Conservation (phyloP, 108 stramenopile species). For the Asterionellopsis glacialis region DNA sequence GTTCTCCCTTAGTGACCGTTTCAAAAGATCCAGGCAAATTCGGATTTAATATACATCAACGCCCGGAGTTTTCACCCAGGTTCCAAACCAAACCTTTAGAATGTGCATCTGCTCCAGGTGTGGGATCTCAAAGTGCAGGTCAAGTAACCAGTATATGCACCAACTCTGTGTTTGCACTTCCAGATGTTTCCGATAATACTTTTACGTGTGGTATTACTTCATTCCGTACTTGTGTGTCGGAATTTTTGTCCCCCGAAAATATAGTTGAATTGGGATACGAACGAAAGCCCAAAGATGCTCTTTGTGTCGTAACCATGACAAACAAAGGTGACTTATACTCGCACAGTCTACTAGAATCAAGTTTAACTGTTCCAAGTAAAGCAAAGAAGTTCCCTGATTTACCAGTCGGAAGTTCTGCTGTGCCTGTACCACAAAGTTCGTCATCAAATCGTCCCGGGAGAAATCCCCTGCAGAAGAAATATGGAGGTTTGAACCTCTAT, state of each 20-base stretch:
- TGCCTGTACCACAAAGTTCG: constrained; percentile 15
- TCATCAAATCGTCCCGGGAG: too few relatives aligned
- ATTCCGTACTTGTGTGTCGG: constrained; percentile 12
- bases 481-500: constrained; percentile 1
- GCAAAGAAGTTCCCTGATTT: constrained; percentile 16
- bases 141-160: constrained; percentile 34
- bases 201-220: constrained; percentile 56
- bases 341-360: constrained; percentile 44
- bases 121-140: constrained; percentile 10
- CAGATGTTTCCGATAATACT: constrained; percentile 34
- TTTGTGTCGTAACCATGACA: constrained; percentile 51
- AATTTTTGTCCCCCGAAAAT: not conserved
- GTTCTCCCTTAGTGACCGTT: constrained; percentile 29
- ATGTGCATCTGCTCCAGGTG: constrained; percentile 26
- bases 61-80: constrained; percentile 34
- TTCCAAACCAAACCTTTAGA: constrained; percentile 61
- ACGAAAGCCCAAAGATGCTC: constrained; percentile 16
- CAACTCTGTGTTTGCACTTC: constrained; percentile 45
- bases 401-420: constrained; percentile 40
- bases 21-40: constrained; percentile 36
- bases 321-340: constrained; percentile 67
- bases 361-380: constrained; percentile 14
- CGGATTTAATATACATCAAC: constrained; percentile 50
- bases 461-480: constrained; percentile 3
- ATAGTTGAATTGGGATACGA: constrained; percentile 7